Conservation (phyloP, 352 stramenopile genomes). For the Phytophthora multivora region DNA sequence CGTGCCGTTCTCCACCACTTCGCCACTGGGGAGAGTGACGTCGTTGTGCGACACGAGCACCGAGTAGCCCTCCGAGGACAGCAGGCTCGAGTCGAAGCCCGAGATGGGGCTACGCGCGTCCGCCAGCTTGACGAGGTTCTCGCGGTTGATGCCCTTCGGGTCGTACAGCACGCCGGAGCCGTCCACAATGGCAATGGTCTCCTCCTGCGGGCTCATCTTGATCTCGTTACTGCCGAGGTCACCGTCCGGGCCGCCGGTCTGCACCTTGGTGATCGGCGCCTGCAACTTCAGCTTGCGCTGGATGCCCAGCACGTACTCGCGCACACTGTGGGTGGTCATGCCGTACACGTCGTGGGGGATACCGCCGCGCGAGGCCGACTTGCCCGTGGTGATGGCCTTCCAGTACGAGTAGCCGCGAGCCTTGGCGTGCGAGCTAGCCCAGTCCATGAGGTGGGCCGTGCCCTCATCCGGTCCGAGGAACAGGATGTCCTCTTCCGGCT, state of each 20-base stretch:
- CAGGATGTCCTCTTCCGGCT: conserved; percentile 95
- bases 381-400: conserved; percentile 97
- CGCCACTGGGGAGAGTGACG: conserved; percentile 66
- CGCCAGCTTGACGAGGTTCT: conserved; percentile 93
- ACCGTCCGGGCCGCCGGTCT: conserved; percentile 97
- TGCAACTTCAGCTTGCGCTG: conserved; percentile 92
- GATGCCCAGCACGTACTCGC: conserved; percentile 96
- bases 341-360: conserved; percentile 99
- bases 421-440: conserved; percentile 94
- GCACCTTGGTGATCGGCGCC: conserved; percentile 95
- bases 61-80: conserved; percentile 65
- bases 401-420: conserved; percentile 94
- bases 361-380: conserved; percentile 92
- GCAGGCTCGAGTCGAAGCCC: conserved; percentile 85
- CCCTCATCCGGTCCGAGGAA: conserved; percentile 98
- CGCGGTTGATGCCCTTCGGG: conserved; percentile 92
- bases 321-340: conserved; percentile 97
- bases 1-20: conserved; percentile 92
- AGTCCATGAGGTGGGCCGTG: conserved; percentile 97
- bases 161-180: conserved; percentile 95
- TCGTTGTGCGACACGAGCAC: conserved; percentile 80
- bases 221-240: conserved; percentile 98
- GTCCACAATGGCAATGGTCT: conserved; percentile 96
- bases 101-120: conserved; percentile 87
- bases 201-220: conserved; percentile 96